Evolutionary conservation across 2,329 filamentous ascomycete genomes (phyloP).

Genomic region (Fusarium caatingaense): DNA sequence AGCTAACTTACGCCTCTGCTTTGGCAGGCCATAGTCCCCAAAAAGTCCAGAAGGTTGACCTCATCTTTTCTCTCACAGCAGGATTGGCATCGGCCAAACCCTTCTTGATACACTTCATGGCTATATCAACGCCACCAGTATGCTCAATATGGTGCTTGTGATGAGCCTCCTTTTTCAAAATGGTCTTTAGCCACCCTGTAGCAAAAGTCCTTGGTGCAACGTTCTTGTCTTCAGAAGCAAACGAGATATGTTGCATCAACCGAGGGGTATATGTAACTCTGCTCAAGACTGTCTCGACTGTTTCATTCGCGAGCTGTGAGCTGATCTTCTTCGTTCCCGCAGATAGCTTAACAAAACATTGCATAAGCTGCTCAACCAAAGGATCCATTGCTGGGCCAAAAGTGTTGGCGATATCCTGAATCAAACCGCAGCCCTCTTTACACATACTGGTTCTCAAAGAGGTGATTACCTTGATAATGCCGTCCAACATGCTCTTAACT

Average conservation of each 20-base stretch:
- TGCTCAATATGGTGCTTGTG: slow-evolving; percentile 89
- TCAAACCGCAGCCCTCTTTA: slow-evolving; percentile 83
- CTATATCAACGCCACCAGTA: slow-evolving; percentile 80
- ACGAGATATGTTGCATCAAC: slow-evolving; percentile 86
- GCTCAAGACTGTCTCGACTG: slow-evolving; percentile 83
- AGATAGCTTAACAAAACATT: slow-evolving; percentile 89
- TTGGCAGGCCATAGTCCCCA: slow-evolving; percentile 79
- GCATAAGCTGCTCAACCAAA: slow-evolving; percentile 90
- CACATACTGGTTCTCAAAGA: slow-evolving; percentile 91
- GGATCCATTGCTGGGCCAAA: slow-evolving; percentile 84
- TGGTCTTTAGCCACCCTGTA: slow-evolving; percentile 83
- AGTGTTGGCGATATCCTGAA: slow-evolving; percentile 84
- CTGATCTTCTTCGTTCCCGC: slow-evolving; percentile 93
- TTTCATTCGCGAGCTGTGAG: slow-evolving; percentile 82
- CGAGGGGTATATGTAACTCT: slow-evolving; percentile 83
- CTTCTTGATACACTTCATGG: slow-evolving; percentile 90
- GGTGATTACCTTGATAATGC: slow-evolving; percentile 85
- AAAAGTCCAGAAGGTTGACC: slow-evolving; percentile 88
- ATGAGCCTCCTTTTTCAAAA: slow-evolving; percentile 79
- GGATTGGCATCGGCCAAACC: slow-evolving; percentile 91
- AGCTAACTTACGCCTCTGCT: slow-evolving; percentile 73
- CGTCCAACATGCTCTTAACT: slow-evolving; percentile 82
- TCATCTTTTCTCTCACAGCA: slow-evolving; percentile 86
- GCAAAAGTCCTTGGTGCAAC: slow-evolving; percentile 84
- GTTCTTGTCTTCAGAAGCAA: slow-evolving; percentile 92